phyloP scores from a whole-genome alignment of 140 eudicot genomes.

The Flaveria floridana region DNA sequence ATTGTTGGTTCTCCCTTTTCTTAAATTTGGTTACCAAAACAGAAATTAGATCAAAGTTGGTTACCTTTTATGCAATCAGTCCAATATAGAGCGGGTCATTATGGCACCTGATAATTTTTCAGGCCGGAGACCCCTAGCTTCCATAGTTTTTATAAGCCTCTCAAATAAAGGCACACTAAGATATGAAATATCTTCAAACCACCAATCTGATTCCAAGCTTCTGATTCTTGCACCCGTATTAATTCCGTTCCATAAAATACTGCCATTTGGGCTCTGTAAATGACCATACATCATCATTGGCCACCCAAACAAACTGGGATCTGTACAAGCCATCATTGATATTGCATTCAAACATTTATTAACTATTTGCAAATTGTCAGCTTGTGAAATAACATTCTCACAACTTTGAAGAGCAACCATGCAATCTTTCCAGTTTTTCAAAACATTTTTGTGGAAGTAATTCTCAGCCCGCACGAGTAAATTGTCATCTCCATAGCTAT shows the following conservation, averaged over 20 bases:
- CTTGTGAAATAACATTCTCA: constrained; percentile 52
- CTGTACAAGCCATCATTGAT: constrained; percentile 92
- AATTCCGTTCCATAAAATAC: constrained; percentile 95
- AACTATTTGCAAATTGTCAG: constrained; percentile 65
- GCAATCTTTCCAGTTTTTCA: constrained; percentile 81
- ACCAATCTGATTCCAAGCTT: constrained; percentile 84
- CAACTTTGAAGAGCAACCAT: constrained; percentile 85
- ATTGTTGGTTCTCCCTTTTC: neutral
- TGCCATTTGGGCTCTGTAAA: constrained; percentile 94
- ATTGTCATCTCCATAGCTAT: constrained; percentile 79
- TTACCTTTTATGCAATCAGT: neutral
- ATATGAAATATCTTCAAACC: constrained; percentile 95
- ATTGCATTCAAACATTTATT: constrained; percentile 61
- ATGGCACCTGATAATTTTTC: constrained; percentile 67
- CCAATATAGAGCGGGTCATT: constrained; percentile 14
- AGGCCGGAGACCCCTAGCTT: constrained; percentile 65
- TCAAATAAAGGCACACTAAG: constrained; percentile 65
- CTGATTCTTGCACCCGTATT: constrained; percentile 88
- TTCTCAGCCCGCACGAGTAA: constrained; percentile 51
- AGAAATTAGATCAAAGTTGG: neutral
- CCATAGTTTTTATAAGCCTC: constrained; percentile 69
- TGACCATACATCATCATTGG: constrained; percentile 98
- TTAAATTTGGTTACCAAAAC: constrained; percentile 6
- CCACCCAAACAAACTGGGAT: constrained; percentile 95
- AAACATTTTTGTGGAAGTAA: constrained; percentile 63